phyloP scores from a whole-genome alignment of 2,329 filamentous ascomycete species.

The Xylaria polymorpha region DNA sequence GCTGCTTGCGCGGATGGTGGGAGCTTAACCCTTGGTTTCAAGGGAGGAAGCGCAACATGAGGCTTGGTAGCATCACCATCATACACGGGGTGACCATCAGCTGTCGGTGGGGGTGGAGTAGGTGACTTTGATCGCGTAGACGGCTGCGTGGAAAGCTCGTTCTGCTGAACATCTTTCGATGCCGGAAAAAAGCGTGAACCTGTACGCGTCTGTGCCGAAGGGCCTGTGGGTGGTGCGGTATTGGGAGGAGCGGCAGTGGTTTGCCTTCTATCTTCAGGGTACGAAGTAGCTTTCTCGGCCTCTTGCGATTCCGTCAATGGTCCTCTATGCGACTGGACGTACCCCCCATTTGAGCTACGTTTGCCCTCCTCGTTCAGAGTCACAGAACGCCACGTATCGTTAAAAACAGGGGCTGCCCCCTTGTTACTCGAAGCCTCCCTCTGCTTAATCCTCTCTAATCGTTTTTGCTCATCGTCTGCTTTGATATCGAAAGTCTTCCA shows the following conservation, averaged over 20 bases:
- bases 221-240: slow-evolving; percentile 37
- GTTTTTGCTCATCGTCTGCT: slow-evolving; percentile 59
- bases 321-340: slow-evolving; percentile 37
- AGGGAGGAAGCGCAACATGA: slow-evolving; percentile 75
- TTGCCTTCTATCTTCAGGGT: slow-evolving; percentile 39
- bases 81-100: slow-evolving; percentile 77
- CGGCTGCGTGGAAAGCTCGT: slow-evolving; percentile 53
- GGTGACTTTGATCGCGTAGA: slow-evolving; percentile 66
- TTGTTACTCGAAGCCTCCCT: slow-evolving; percentile 59
- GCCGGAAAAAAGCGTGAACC: slow-evolving; percentile 72
- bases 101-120: slow-evolving; percentile 78
- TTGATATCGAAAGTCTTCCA: slow-evolving; percentile 46
- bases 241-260: slow-evolving; percentile 25
- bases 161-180: slow-evolving; percentile 60
- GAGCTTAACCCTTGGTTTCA: slow-evolving; percentile 82
- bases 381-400: slow-evolving; percentile 65
- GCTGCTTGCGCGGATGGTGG: slow-evolving; percentile 71
- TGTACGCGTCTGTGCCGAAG: slow-evolving; percentile 58
- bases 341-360: slow-evolving; percentile 49
- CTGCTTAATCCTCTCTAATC: slow-evolving; percentile 55
- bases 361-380: slow-evolving; percentile 53
- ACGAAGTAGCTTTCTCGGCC: slow-evolving; percentile 35
- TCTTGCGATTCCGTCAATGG: slow-evolving; percentile 27
- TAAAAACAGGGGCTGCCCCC: slow-evolving; percentile 59
- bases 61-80: slow-evolving; percentile 73